Evolutionary conservation across 2,329 filamentous ascomycete genomes (phyloP).

Genomic region (Metarhizium rileyi): DNA sequence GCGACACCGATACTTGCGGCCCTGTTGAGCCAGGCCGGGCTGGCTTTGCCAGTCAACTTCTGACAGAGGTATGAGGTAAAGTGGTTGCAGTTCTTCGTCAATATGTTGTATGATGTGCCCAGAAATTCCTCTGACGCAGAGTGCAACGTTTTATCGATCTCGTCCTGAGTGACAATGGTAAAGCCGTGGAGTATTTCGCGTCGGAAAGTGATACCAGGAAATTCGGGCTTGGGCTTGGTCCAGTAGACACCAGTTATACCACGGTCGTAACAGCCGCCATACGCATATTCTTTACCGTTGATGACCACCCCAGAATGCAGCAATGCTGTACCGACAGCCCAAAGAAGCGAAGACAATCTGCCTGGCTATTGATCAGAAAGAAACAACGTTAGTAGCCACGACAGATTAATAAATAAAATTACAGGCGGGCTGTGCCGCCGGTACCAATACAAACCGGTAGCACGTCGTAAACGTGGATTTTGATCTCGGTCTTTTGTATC

Average conservation of each 20-base stretch:
- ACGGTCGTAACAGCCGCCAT: conserved; percentile 66
- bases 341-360: conserved; percentile 64
- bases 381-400: neutral
- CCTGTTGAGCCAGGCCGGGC: conserved; percentile 70
- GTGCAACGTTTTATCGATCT: conserved; percentile 62
- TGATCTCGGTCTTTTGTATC: conserved; percentile 61
- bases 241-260: conserved; percentile 73
- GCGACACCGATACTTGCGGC: conserved; percentile 76
- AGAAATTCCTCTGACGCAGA: conserved; percentile 62
- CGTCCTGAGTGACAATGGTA: conserved; percentile 56
- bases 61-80: conserved; percentile 72
- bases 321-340: conserved; percentile 67
- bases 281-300: conserved; percentile 72
- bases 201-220: conserved; percentile 69
- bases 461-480: conserved; percentile 71
- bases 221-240: conserved; percentile 62
- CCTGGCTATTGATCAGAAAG: conserved; percentile 45
- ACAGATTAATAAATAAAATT: too few relatives aligned
- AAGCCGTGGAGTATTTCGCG: conserved; percentile 71
- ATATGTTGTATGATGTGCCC: conserved; percentile 68
- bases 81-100: conserved; percentile 82
- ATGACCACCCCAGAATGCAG: conserved; percentile 79
- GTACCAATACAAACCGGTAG: conserved; percentile 45
- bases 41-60: conserved; percentile 58
- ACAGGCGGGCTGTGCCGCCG: neutral